Evolutionary conservation across 1,139 yeast species (phyloP), one percentile per base, ranked within the genome.

Genomic region (Spencermartinsiella ligniputridi): DNA sequence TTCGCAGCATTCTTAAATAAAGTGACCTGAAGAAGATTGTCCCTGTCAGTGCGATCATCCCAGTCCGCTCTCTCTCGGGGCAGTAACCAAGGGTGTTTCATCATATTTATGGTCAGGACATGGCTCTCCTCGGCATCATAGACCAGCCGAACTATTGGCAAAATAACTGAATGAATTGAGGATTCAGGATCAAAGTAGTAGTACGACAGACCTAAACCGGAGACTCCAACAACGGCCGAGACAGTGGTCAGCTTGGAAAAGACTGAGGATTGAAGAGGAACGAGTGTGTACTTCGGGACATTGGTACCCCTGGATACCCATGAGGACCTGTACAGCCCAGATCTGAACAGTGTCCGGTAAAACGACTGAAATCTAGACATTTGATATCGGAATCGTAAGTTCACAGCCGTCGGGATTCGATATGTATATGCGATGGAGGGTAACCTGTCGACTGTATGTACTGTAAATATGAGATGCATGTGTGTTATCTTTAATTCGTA

Each of bases 121-220:
- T 90, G 98, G 19, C 96, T 94, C 19, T 76, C 71, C 67, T 90
- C 98, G 6, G 92, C 96, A 60, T 79, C 85, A 2, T 94, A 81
- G 6, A 76, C 50, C n/a, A 73, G 63, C 48, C 97, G 75, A 39
- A 87, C 75, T 11, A 82, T 45, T 0, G 97, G 97, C 67, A 95
- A 79, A 39, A 83, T 65, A 2, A 85, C 71, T 62, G 90, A 94
- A 57, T 88, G 94, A 40, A 86, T 67, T 3, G 88, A 83, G 1
- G 97, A 82, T 50, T 95, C 74, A 8, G 97, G 81, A 65, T 90
- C 96, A 47, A 78, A 67, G 27, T 70, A 65, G 58, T 82, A 83
- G 51, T 69, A 68, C 45, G 68, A 50, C 20, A 62, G 20, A 49
- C 61, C 60, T 12, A 67, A 66, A n/a, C 68, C 67, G 40, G 65